Evolutionary conservation across 1,139 yeast species (phyloP).

Genomic region (Entelexis paramagnoliae): DNA sequence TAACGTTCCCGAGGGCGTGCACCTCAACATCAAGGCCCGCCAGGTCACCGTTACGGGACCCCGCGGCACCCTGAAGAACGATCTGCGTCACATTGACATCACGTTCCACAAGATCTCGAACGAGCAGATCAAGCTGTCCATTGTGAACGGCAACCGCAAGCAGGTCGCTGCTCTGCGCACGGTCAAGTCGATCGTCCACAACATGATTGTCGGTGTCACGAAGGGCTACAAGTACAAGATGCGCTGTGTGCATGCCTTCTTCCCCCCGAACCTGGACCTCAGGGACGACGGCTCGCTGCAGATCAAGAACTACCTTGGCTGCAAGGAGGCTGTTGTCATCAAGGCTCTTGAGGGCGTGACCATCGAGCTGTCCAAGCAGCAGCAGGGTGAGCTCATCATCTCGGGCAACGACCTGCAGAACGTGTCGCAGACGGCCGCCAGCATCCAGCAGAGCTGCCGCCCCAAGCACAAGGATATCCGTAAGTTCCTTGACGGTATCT

Average conservation of each 20-base stretch:
- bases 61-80: slow-evolving; percentile 90
- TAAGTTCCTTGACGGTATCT: slow-evolving; percentile 98
- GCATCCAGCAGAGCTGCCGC: slow-evolving; percentile 95
- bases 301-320: slow-evolving; percentile 98
- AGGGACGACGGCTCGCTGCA: slow-evolving; percentile 68
- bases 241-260: slow-evolving; percentile 99
- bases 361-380: slow-evolving; percentile 66
- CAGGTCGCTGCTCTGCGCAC: slow-evolving; percentile 99
- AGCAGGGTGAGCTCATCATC: slow-evolving; percentile 89
- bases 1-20: slow-evolving; percentile 90
- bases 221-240: slow-evolving; percentile 98
- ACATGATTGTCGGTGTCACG: slow-evolving; percentile 97
- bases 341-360: slow-evolving; percentile 82
- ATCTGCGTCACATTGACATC: slow-evolving; percentile 90
- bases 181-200: slow-evolving; percentile 86
- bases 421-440: slow-evolving; percentile 98
- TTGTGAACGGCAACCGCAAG: slow-evolving; percentile 99
- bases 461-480: slow-evolving; percentile 99
- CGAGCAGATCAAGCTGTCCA: slow-evolving; percentile 73
- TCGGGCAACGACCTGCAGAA: slow-evolving; percentile 95
- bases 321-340: slow-evolving; percentile 79
- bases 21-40: slow-evolving; percentile 88
- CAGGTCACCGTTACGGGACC: slow-evolving; percentile 88
- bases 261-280: slow-evolving; percentile 98
- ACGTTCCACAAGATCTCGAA: slow-evolving; percentile 70